Conservation (phyloP, 2,329 filamentous ascomycete genomes). For the Paraphaeosphaeria minitans region DNA sequence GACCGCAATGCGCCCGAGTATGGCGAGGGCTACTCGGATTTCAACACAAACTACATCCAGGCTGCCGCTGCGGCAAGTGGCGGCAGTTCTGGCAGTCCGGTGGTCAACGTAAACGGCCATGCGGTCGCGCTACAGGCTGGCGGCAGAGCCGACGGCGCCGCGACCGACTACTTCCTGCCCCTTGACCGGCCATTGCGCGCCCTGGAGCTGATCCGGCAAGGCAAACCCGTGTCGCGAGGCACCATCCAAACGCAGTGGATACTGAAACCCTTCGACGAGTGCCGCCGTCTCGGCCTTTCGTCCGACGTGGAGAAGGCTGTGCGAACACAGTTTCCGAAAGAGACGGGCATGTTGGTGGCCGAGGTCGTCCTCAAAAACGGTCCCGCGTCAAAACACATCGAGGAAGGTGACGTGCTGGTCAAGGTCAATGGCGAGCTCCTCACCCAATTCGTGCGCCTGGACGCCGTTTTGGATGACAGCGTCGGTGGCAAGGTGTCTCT, state of each 20-base stretch:
- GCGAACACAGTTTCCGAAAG: slow-evolving; percentile 82
- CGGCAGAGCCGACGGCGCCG: slow-evolving; percentile 89
- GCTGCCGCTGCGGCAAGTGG: slow-evolving; percentile 96
- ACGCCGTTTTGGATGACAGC: slow-evolving; percentile 87
- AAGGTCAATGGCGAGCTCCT: slow-evolving; percentile 93
- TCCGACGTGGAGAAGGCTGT: slow-evolving; percentile 86
- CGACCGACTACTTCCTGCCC: slow-evolving; percentile 96
- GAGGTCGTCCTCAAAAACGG: slow-evolving; percentile 93
- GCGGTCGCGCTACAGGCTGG: slow-evolving; percentile 94
- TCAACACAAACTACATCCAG: slow-evolving; percentile 96
- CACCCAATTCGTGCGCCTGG: slow-evolving; percentile 88
- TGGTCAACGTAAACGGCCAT: slow-evolving; percentile 92
- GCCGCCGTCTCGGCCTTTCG: slow-evolving; percentile 82
- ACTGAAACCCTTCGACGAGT: slow-evolving; percentile 97
- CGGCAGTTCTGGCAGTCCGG: slow-evolving; percentile 96
- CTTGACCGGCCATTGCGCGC: slow-evolving; percentile 88
- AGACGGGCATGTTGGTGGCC: slow-evolving; percentile 95
- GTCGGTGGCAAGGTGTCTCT: slow-evolving; percentile 80
- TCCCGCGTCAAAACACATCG: slow-evolving; percentile 82
- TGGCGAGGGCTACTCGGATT: slow-evolving; percentile 96
- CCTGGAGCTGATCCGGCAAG: slow-evolving; percentile 80
- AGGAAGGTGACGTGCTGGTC: slow-evolving; percentile 92
- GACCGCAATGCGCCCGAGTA: slow-evolving; percentile 98
- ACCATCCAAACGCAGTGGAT: slow-evolving; percentile 99
- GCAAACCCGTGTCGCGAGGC: slow-evolving; percentile 77